These are phyloP conservation scores for Pichia cactophila DNA, from an alignment of 1,139 yeast species.

Conservation along the genomic window DNA sequence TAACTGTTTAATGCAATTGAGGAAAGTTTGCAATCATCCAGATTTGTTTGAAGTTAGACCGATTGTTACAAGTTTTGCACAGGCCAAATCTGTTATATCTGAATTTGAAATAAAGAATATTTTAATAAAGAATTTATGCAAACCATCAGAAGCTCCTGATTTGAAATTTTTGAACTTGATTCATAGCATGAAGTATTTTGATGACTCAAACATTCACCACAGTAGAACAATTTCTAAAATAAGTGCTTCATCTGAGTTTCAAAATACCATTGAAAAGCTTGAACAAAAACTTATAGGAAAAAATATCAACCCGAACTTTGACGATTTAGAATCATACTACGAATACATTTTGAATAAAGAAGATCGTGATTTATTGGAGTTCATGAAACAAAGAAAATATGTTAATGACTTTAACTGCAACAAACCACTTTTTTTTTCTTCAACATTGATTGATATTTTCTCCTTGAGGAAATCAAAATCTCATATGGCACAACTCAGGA, in stretches of 20 bases:
- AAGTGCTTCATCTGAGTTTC: slow-evolving; percentile 42
- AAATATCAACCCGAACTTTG: slow-evolving; percentile 32
- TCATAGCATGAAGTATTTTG: slow-evolving; percentile 35
- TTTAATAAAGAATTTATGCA: slow-evolving; percentile 35
- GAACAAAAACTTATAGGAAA: slow-evolving; percentile 30
- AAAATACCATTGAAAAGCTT: slow-evolving; percentile 37
- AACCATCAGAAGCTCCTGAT: slow-evolving; percentile 28
- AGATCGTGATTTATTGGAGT: slow-evolving; percentile 42
- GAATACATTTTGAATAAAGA: slow-evolving; percentile 46
- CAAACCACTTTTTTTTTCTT: slow-evolving; percentile 51
- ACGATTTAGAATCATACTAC: slow-evolving; percentile 55
- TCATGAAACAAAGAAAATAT: slow-evolving; percentile 51
- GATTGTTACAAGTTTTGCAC: slow-evolving; percentile 79
- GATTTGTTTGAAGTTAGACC: slow-evolving; percentile 96
- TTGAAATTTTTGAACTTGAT: slow-evolving; percentile 52
- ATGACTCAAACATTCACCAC: slow-evolving; percentile 45
- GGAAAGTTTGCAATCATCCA: slow-evolving; percentile 97
- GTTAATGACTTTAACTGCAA: slow-evolving; percentile 59
- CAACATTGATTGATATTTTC: slow-evolving; percentile 32
- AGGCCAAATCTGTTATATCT: slow-evolving; percentile 56
- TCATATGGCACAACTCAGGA: slow-evolving; percentile 18
- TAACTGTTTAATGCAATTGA: slow-evolving; percentile 93
- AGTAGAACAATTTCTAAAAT: slow-evolving; percentile 38
- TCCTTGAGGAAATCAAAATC: slow-evolving; percentile 16
- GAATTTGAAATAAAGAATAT: slow-evolving; percentile 40